Percentiles rank a stretch among this genome's conserved stretches.
phyloP scores from a whole-genome alignment of 75 land plant species.

The Adiantum capillusveneris region DNA sequence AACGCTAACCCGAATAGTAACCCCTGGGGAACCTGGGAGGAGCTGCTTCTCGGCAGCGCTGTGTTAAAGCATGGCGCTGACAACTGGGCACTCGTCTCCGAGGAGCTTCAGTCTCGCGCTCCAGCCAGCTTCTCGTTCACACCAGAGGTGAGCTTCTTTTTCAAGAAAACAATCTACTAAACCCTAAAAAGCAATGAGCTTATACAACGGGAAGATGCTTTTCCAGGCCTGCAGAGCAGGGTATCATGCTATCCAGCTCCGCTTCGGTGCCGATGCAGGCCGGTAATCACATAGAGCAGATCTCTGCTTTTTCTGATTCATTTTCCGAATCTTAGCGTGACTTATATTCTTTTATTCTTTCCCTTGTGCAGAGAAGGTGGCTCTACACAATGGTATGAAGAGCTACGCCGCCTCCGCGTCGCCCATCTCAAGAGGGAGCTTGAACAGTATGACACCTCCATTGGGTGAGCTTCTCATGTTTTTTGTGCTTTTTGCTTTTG shows the following conservation, averaged over 20 bases:
- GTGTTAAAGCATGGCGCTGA: conserved; percentile 51
- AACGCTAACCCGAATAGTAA: conserved; percentile 3
- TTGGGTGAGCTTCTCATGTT: conserved; percentile 33
- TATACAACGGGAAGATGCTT: background rate
- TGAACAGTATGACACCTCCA: conserved; percentile 48
- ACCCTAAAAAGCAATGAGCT: background rate
- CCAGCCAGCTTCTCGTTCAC: conserved; percentile 4
- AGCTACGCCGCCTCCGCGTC: conserved; percentile 49
- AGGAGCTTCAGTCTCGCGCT: conserved; percentile 48
- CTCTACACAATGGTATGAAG: conserved; percentile 31
- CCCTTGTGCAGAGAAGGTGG: too few species aligned
- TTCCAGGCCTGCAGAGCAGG: conserved; percentile 21
- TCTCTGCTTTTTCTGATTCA: too few species aligned
- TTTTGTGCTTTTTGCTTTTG: background rate
- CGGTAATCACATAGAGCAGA: background rate
- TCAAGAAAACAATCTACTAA: background rate
- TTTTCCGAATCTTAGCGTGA: too few species aligned
- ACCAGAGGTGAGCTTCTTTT: conserved; percentile 13
- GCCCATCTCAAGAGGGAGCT: conserved; percentile 54
- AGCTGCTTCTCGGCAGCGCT: conserved; percentile 60
- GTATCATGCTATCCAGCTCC: conserved; percentile 5
- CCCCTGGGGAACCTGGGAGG: conserved; percentile 70
- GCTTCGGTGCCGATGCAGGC: background rate
- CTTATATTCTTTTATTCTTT: too few species aligned
- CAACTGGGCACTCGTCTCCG: conserved; percentile 49